These are phyloP conservation scores for Symbiotaphrina buchneri DNA, from an alignment of 495 filamentous ascomycete genomes.

Conservation along the genomic window DNA sequence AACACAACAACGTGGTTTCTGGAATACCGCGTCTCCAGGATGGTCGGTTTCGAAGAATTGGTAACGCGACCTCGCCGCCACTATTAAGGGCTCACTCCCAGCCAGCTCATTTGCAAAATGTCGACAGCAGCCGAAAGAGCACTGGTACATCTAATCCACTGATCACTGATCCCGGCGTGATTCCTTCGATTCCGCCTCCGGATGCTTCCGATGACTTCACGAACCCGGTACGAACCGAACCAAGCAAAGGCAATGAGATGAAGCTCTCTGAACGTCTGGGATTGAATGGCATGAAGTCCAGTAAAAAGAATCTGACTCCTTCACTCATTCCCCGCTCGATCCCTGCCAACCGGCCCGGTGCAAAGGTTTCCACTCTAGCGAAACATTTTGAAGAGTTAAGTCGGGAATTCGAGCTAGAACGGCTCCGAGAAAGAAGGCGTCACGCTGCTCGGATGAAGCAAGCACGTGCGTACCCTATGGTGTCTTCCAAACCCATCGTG, in stretches of 20 bases:
- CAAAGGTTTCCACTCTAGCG: slow-evolving; percentile 68
- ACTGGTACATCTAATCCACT: neutral
- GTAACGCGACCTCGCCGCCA: slow-evolving; percentile 3
- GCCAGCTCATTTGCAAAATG: slow-evolving; percentile 2
- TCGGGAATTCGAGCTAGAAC: slow-evolving; percentile 89
- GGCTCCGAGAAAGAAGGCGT: slow-evolving; percentile 63
- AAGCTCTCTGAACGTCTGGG: slow-evolving; percentile 46
- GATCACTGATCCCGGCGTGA: neutral
- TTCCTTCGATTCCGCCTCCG: slow-evolving; percentile 1
- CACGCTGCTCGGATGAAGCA: slow-evolving; percentile 61
- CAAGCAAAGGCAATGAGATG: slow-evolving; percentile 26
- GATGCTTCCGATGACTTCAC: neutral
- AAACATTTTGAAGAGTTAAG: slow-evolving; percentile 94
- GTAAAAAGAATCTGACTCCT: slow-evolving; percentile 31
- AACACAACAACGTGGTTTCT: slow-evolving; percentile 11
- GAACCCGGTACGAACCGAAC: slow-evolving; percentile 1
- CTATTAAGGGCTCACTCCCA: slow-evolving; percentile 6
- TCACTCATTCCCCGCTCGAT: slow-evolving; percentile 84
- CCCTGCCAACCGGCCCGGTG: slow-evolving; percentile 34
- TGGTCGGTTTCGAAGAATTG: slow-evolving; percentile 15
- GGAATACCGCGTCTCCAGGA: slow-evolving; percentile 26
- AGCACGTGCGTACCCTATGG: slow-evolving; percentile 65
- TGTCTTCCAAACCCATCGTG: slow-evolving; percentile 87
- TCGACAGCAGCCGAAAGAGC: slow-evolving; percentile 1
- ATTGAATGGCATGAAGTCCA: slow-evolving; percentile 32